Evolutionary conservation across 2,329 filamentous ascomycete species (phyloP).

Genomic region (Aspergillus udagawae): DNA sequence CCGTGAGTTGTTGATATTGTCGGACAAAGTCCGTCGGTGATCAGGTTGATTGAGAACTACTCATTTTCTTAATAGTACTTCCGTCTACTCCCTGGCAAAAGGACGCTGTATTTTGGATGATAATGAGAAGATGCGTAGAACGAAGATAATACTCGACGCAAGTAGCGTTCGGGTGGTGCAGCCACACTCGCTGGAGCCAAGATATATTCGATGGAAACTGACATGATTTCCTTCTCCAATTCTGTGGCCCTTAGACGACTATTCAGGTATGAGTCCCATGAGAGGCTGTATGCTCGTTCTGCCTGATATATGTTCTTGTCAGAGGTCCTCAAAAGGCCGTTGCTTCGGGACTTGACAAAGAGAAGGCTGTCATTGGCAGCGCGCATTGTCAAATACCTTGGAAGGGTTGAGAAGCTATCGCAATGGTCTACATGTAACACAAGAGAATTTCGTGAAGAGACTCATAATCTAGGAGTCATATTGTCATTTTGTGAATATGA

Average conservation of each 20-base stretch:
- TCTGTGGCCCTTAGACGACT: not conserved
- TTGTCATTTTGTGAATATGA: slow-evolving; percentile 34
- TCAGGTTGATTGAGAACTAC: not conserved
- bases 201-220: not conserved
- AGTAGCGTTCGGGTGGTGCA: not conserved
- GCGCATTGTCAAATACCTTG: not conserved
- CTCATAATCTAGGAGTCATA: slow-evolving; percentile 35
- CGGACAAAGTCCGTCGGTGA: not conserved
- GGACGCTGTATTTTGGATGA: not conserved
- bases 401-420: not conserved
- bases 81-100: not conserved
- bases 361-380: not conserved
- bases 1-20: not conserved
- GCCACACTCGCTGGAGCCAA: not conserved
- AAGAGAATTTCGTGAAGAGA: slow-evolving; percentile 21
- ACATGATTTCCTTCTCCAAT: not conserved
- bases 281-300: not conserved
- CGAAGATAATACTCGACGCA: not conserved
- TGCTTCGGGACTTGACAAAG: not conserved
- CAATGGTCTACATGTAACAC: not conserved
- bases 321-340: not conserved
- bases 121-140: not conserved
- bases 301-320: not conserved
- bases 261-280: too few relatives aligned
- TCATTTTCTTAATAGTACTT: not conserved